phyloP scores from a whole-genome alignment of 1,139 yeast species.

The Kurtzmaniella quercitrusa region DNA sequence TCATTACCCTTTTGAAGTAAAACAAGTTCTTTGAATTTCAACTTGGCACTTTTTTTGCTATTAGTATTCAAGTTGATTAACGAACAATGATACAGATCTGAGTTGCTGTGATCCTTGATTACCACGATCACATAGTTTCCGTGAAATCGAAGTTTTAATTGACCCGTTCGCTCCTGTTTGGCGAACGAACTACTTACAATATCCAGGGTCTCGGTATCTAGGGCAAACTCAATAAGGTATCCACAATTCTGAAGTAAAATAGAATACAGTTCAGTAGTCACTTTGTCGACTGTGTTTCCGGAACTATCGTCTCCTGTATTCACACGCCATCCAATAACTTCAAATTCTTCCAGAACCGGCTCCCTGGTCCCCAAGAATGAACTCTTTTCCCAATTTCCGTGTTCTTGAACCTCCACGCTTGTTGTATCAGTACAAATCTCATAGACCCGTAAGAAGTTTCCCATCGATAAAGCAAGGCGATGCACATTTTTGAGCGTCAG shows the following conservation, averaged over 20 bases:
- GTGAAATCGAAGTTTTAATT: constrained; percentile 1
- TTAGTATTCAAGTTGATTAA: neutral
- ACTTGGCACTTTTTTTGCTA: neutral
- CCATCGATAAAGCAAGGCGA: neutral
- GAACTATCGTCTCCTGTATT: neutral
- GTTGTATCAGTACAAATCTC: neutral
- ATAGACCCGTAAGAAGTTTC: constrained; percentile 3
- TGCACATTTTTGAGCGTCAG: neutral
- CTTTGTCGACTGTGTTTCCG: neutral
- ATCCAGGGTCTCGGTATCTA: neutral
- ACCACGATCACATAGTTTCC: neutral
- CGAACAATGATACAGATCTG: neutral
- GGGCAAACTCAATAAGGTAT: neutral
- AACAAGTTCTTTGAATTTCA: neutral
- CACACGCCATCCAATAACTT: constrained; percentile 5
- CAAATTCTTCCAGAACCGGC: constrained; percentile 4
- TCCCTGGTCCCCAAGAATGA: constrained; percentile 2
- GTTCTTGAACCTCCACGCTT: neutral
- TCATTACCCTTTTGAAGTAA: neutral
- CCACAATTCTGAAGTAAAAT: neutral
- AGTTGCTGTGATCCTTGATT: neutral
- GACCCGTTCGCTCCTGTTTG: neutral
- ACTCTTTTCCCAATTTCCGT: constrained; percentile 3
- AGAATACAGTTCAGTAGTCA: neutral
- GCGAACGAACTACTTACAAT: neutral